These are phyloP conservation scores for Manihot esculenta DNA, from an alignment of 441 rosid species.

Conservation along the genomic window DNA sequence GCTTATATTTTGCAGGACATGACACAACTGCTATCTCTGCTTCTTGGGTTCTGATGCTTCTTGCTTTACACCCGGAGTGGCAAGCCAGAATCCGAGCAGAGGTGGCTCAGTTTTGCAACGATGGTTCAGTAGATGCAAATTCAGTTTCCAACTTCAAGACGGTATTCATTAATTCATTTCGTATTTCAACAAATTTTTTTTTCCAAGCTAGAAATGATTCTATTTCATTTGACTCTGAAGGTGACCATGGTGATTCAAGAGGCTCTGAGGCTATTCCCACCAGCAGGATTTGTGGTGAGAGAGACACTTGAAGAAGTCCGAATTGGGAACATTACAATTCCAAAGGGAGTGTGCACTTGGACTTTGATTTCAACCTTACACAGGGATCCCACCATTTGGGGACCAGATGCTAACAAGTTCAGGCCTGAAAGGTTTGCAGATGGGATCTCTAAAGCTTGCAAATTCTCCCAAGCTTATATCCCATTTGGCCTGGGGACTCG, in stretches of 20 bases:
- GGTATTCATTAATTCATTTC: slow-evolving; percentile 26
- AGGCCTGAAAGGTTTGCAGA: slow-evolving; percentile 56
- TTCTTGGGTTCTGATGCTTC: slow-evolving; percentile 20
- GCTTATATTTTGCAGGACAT: slow-evolving; percentile 22
- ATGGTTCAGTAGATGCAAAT: slow-evolving; percentile 16
- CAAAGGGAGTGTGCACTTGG: slow-evolving; percentile 60
- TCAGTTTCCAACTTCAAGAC: slow-evolving; percentile 41
- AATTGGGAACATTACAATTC: slow-evolving; percentile 45
- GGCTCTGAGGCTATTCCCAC: slow-evolving; percentile 37
- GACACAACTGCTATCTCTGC: slow-evolving; percentile 20
- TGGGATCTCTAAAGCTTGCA: slow-evolving; percentile 65
- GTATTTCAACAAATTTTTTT: background rate
- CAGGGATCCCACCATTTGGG: slow-evolving; percentile 63
- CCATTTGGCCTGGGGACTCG: slow-evolving; percentile 75
- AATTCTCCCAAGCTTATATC: slow-evolving; percentile 56
- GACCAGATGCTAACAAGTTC: slow-evolving; percentile 57
- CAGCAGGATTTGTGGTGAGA: slow-evolving; percentile 60
- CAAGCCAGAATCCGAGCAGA: slow-evolving; percentile 14
- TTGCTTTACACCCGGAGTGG: slow-evolving; percentile 21
- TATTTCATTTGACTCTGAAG: background rate
- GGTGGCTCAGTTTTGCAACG: slow-evolving; percentile 29
- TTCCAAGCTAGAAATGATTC: background rate
- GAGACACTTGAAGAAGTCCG: slow-evolving; percentile 55
- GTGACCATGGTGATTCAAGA: slow-evolving; percentile 18
- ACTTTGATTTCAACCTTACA: slow-evolving; percentile 59